Base-by-base conservation (phyloP, 208 protist genomes). In the Trypanosoma lewisi region DNA sequence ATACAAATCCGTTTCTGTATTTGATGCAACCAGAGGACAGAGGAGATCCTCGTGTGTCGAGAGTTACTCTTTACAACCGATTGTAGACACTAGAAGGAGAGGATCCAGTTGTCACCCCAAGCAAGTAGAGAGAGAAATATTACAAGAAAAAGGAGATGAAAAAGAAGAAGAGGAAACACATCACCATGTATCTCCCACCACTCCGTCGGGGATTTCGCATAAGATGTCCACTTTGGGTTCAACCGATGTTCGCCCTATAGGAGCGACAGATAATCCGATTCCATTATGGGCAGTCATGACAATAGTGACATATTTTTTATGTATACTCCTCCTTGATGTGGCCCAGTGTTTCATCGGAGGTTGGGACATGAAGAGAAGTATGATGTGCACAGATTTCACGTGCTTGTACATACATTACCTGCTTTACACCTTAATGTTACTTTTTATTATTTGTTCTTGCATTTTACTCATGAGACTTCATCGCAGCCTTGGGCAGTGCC, bases 401-500 rank as follows among this genome's bases (percentile, higher is more conserved):
- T 94, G 83, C 56, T 42, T 67, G 8, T 52, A 21, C 16, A 52
- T 88, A 36, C 54, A 52, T 11, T 59, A 63, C 6, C 34, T 25
- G 21, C 73, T 83, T 8, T 59, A 82, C 51, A 71, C 60, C n/a
- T n/a, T 80, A 0, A 59, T 94, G n/a, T 44, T 83, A 11, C 37
- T 68, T 27, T 80, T 78, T 36, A 70, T 90, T 34, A n/a, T 85
- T n/a, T 50, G 73, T 2, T 79, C 76, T 49, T 71, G 67, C 28
- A 53, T 87, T 4, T 59, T 76, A 3, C 65, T 95, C 4, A 73
- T 80, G 59, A 81, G 78, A 70, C 70, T 90, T 55, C 54, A 72
- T 3, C 63, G 68, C 41, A 88, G 85, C 57, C 78, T 94, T 19
- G 75, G 71, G 5, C 48, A 63, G 9, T 69, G 70, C 53, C 75